Evolutionary conservation across 768 basidiomycete species (phyloP).

Genomic region (Hydnum rufescens): DNA sequence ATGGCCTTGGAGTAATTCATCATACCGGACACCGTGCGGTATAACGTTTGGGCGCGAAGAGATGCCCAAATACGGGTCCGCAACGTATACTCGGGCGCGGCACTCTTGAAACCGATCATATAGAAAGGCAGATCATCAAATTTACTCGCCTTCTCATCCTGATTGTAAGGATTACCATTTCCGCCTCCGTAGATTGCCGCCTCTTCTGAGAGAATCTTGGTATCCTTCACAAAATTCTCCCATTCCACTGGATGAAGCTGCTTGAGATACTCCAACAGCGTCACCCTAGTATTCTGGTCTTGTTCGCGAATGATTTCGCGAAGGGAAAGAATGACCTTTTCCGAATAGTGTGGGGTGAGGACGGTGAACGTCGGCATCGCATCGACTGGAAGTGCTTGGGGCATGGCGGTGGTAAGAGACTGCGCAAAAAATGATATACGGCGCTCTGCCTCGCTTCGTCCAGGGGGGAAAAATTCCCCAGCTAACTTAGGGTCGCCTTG

Average conservation of each 20-base stretch:
- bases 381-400: conserved; percentile 84
- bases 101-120: conserved; percentile 97
- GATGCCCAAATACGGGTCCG: conserved; percentile 99
- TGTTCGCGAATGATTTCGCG: conserved; percentile 98
- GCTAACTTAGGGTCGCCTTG: conserved; percentile 78
- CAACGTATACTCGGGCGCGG: conserved; percentile 93
- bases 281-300: conserved; percentile 91
- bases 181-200: conserved; percentile 62
- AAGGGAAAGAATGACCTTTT: conserved; percentile 93
- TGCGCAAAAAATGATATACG: conserved; percentile 98
- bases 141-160: conserved; percentile 71
- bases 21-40: conserved; percentile 98
- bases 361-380: conserved; percentile 99
- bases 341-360: conserved; percentile 92
- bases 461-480: conserved; percentile 79
- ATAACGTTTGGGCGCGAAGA: conserved; percentile 92
- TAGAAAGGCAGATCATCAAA: conserved; percentile 92
- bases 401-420: conserved; percentile 86
- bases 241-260: conserved; percentile 96
- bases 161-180: conserved; percentile 35
- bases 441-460: conserved; percentile 78
- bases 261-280: conserved; percentile 92
- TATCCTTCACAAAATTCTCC: conserved; percentile 99
- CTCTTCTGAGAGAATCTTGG: conserved; percentile 96
- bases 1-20: conserved; percentile 99